Conservation (phyloP, 805 yeast species). For the Ogataea siamensis region DNA sequence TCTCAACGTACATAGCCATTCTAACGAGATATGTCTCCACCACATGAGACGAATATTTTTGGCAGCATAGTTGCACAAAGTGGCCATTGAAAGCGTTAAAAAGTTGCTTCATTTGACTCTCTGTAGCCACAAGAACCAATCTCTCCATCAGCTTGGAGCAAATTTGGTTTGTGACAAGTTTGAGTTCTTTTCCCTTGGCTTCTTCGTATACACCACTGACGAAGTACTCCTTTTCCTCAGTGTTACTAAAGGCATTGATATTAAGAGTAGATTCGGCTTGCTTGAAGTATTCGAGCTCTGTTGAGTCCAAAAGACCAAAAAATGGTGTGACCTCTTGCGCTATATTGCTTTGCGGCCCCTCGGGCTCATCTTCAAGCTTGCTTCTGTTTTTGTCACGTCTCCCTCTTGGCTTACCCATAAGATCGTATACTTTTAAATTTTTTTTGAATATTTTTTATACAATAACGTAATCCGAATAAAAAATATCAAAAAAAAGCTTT, state of each 20-base stretch:
- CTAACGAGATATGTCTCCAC: slow-evolving; percentile 80
- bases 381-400: slow-evolving; percentile 28
- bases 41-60: slow-evolving; percentile 92
- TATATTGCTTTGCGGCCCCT: not conserved
- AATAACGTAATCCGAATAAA: slow-evolving; percentile 1
- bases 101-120: slow-evolving; percentile 60
- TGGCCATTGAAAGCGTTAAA: slow-evolving; percentile 71
- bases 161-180: slow-evolving; percentile 89
- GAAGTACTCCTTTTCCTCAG: slow-evolving; percentile 73
- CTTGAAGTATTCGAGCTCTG: slow-evolving; percentile 87
- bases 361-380: slow-evolving; percentile 2
- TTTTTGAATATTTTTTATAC: slow-evolving; percentile 3
- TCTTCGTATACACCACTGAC: slow-evolving; percentile 80
- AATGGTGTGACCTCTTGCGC: slow-evolving; percentile 44
- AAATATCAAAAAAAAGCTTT: slow-evolving; percentile 1
- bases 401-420: slow-evolving; percentile 35
- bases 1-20: slow-evolving; percentile 70
- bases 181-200: slow-evolving; percentile 83
- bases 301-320: slow-evolving; percentile 82
- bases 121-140: slow-evolving; percentile 63
- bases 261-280: slow-evolving; percentile 87
- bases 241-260: slow-evolving; percentile 69
- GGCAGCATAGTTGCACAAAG: slow-evolving; percentile 72
- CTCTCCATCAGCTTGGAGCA: slow-evolving; percentile 93
- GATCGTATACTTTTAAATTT: slow-evolving; percentile 4